phyloP scores from a whole-genome alignment of 139 green algal genomes.

The Tetradesmus obliquus region DNA sequence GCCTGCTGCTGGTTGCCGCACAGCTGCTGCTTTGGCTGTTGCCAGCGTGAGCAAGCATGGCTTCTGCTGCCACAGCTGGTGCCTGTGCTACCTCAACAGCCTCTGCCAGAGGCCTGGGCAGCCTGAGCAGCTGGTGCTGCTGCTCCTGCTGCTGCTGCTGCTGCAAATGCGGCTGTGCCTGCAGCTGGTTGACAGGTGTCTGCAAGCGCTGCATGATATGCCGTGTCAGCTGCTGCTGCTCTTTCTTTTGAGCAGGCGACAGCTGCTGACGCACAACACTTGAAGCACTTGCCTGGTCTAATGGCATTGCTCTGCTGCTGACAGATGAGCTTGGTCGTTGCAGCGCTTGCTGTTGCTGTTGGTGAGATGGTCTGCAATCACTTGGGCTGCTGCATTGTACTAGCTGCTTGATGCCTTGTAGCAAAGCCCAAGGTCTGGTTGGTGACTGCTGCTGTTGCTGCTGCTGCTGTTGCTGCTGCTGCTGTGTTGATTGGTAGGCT shows the following conservation, averaged over 20 bases:
- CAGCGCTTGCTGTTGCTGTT: conserved; percentile 14
- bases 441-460: background rate
- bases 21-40: background rate
- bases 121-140: background rate
- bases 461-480: background rate
- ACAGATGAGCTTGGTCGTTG: background rate
- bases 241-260: background rate
- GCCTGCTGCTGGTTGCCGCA: background rate
- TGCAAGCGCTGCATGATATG: conserved; percentile 7
- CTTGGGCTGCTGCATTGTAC: background rate
- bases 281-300: background rate
- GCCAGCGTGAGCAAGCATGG: background rate
- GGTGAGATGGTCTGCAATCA: background rate
- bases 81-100: background rate
- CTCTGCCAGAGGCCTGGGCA: background rate
- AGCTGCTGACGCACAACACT: background rate
- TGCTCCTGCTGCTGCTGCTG: background rate
- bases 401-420: background rate
- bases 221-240: conserved; percentile 3
- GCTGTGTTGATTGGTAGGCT: background rate
- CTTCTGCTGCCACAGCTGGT: background rate
- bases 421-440: background rate
- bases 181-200: background rate
- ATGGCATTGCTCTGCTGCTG: too few species aligned
- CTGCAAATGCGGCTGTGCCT: background rate